phyloP scores from a whole-genome alignment of 2,329 filamentous ascomycete genomes.

The Talaromyces piceae region DNA sequence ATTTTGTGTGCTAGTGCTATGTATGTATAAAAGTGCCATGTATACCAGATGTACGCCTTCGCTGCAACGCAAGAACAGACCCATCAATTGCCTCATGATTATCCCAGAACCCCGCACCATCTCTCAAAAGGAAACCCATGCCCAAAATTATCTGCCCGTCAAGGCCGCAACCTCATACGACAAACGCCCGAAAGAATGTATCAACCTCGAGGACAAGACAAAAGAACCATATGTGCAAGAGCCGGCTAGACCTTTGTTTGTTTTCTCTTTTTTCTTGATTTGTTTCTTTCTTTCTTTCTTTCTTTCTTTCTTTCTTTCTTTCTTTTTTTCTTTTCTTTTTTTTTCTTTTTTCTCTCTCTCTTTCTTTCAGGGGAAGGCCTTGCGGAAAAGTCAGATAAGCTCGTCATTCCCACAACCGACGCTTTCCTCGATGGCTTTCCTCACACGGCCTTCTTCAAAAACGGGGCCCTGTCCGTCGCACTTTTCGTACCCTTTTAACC shows the following conservation, averaged over 20 bases:
- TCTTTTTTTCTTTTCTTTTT: no score
- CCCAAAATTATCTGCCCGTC: background rate
- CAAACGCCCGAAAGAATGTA: background rate
- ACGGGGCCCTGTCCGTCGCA: slow-evolving; percentile 86
- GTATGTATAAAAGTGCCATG: background rate
- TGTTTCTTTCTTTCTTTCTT: no score
- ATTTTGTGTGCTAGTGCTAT: background rate
- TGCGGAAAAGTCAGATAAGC: slow-evolving; percentile 55
- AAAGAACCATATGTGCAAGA: background rate
- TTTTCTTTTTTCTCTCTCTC: no score
- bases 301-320: no score
- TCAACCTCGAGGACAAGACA: background rate
- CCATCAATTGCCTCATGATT: background rate
- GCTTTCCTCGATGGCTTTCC: slow-evolving; percentile 69
- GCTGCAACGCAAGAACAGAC: slow-evolving; percentile 5
- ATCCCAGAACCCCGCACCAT: background rate
- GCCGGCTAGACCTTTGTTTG: background rate
- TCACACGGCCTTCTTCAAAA: slow-evolving; percentile 69
- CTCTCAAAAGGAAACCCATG: background rate
- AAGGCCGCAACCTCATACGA: background rate
- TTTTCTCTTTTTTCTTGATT: no score
- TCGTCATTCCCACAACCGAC: slow-evolving; percentile 72
- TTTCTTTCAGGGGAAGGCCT: no score
- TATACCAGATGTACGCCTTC: slow-evolving; percentile 1
- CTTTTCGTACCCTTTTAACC: slow-evolving; percentile 64